Conservation (phyloP, 768 basidiomycete genomes). For the Suillus americanus region DNA sequence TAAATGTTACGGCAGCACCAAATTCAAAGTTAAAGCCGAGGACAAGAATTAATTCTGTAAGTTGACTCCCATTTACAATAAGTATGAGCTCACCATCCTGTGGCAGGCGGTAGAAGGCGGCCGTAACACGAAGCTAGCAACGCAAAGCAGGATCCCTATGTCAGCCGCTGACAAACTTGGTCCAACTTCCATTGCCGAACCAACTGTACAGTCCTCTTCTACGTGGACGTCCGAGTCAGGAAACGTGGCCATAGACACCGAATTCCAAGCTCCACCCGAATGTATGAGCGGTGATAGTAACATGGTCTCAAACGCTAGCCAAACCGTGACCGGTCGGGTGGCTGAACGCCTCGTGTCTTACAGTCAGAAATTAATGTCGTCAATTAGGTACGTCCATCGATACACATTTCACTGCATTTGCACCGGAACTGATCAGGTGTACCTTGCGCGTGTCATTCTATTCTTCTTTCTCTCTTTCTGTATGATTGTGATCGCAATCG, state of each 20-base stretch:
- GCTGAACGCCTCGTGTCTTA: conserved; percentile 51
- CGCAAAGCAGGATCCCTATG: conserved; percentile 16
- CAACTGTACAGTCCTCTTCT: conserved; percentile 8
- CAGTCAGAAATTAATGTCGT: conserved; percentile 44
- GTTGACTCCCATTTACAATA: conserved; percentile 9
- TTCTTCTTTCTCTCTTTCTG: conserved; percentile 17
- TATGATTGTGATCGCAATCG: conserved; percentile 12
- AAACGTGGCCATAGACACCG: conserved; percentile 14
- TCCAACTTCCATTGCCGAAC: conserved; percentile 15
- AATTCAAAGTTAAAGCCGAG: conserved; percentile 27
- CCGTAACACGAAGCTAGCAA: conserved; percentile 19
- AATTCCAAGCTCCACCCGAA: conserved; percentile 19
- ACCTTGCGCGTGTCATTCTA: conserved; percentile 18
- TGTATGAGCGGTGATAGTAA: conserved; percentile 28
- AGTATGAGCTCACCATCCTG: conserved; percentile 18
- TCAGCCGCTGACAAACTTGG: conserved; percentile 13
- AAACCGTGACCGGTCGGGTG: conserved; percentile 33
- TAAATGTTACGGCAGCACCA: conserved; percentile 6
- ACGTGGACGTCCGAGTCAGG: conserved; percentile 15
- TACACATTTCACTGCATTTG: conserved; percentile 14
- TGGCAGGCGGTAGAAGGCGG: conserved; percentile 19
- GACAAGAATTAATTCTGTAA: conserved; percentile 23
- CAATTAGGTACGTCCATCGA: conserved; percentile 43
- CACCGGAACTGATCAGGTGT: conserved; percentile 27
- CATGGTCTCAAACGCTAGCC: conserved; percentile 21